Evolutionary conservation across 148 eudicot species (phyloP).

Genomic region (Limonium bicolor): DNA sequence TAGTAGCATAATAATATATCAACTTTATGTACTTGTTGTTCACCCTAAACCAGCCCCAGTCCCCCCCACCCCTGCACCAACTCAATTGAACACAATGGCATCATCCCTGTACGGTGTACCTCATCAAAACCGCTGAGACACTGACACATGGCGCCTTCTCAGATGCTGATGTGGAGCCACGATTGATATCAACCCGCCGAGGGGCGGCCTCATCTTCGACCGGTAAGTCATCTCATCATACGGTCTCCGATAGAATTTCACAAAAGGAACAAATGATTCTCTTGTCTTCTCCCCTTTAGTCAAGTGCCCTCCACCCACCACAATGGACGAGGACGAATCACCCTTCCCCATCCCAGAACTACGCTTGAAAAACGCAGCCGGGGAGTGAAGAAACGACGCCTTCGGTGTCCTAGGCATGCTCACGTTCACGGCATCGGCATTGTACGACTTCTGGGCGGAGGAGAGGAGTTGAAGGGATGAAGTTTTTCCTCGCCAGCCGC

Average conservation of each 20-base stretch:
- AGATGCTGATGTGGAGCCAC: conserved; percentile 39
- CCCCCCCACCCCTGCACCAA: too few species aligned
- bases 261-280: conserved; percentile 43
- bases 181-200: conserved; percentile 79
- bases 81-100: too few species aligned
- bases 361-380: conserved; percentile 18
- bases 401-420: conserved; percentile 71
- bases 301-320: conserved; percentile 21
- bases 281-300: conserved; percentile 31
- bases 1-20: too few species aligned
- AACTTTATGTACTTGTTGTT: too few species aligned
- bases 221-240: conserved; percentile 85
- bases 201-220: conserved; percentile 87
- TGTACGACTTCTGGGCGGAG: conserved; percentile 68
- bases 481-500: conserved; percentile 29
- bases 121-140: conserved; percentile 87
- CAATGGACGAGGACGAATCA: conserved; percentile 6
- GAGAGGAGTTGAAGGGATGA: conserved; percentile 81
- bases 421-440: conserved; percentile 32
- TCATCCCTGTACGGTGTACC: too few species aligned
- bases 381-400: conserved; percentile 66
- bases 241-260: conserved; percentile 62
- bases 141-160: conserved; percentile 53
- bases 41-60: too few species aligned
- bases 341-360: conserved; percentile 5